Base-by-base conservation (phyloP, 768 basidiomycete species). In the Phaeotremella skinneri region DNA sequence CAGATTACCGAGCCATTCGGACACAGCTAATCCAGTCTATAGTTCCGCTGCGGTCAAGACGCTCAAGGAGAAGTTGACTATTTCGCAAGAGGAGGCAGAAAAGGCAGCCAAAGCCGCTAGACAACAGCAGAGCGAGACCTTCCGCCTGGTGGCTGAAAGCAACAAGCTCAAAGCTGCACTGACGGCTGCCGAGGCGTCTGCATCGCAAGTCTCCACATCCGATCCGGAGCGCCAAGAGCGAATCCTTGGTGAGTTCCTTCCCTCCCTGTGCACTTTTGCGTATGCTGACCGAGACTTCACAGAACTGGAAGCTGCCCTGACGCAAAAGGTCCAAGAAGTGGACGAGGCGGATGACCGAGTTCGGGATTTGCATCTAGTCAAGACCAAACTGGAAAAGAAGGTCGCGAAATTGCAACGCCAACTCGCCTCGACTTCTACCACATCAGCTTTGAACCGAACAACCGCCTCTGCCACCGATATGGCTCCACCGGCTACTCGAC, bases 321-420 rank as follows among this genome's bases (percentile, higher is more conserved):
- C 58, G 4, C 53, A 60, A 32, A 70, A 70, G 55, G 63, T 59
- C 17, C 61, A 67, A 47, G 72, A 73, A 34, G 67, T 73, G 20
- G 72, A 73, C 59, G 67, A 67, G 49, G 72, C 72, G 11, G 69
- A 70, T 32, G 69, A 73, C 51, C 58, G 61, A 43, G 69, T 68
- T 21, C 56, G 67, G 23, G 70, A 72, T 47, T 60, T 57, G 17
- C 67, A 64, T 58, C 64, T 62, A 23, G 41, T 59, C 21, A 72
- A 72, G n/a, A 58, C 63, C 14, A 70, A 67, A 45, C 52, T 73
- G n/a, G 67, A 73, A 47, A 73, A 73, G 61, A 69, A 68, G 56
- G 55, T 73, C 27, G 61, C 61, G 25, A 69, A 69, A 49, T 55
- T 72, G 27, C 62, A 66, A 43, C 55, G 66, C 30, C 63, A 70